Percentiles rank a stretch among this genome's conserved stretches.
These are phyloP conservation scores for Solanum pinnatisectum DNA, from an alignment of 257 asterid species.

Conservation along the genomic window DNA sequence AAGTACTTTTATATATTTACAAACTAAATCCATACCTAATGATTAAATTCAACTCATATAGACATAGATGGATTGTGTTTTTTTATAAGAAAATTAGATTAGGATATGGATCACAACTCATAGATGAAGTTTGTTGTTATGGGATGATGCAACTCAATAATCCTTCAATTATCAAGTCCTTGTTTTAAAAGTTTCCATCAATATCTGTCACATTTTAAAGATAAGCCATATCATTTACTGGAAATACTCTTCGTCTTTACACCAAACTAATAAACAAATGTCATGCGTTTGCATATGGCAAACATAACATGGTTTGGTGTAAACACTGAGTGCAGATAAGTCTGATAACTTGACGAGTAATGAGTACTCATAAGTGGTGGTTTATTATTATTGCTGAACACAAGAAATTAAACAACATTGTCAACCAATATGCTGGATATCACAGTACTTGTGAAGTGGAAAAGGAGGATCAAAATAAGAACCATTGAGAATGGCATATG, in stretches of 20 bases:
- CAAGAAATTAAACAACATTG: not conserved
- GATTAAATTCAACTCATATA: not conserved
- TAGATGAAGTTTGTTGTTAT: not conserved
- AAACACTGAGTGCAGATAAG: not conserved
- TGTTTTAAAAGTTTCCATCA: not conserved
- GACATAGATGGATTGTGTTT: not conserved
- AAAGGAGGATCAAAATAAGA: constrained; percentile 47
- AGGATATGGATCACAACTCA: not conserved
- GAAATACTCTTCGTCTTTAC: not conserved
- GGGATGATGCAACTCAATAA: not conserved
- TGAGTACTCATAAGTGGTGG: not conserved
- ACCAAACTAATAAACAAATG: not conserved
- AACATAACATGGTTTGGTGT: not conserved
- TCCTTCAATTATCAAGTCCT: not conserved
- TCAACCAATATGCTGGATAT: constrained; percentile 36
- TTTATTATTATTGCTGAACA: not conserved
- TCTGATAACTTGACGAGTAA: not conserved
- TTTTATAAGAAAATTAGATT: not conserved
- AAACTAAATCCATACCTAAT: not conserved
- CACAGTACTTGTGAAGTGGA: constrained; percentile 34
- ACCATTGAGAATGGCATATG: constrained; percentile 44
- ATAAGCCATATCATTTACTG: not conserved
- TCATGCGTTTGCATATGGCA: not conserved
- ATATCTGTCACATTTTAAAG: not conserved
- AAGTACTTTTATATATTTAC: not conserved